Evolutionary conservation across 176 grass and related monocot species (phyloP), one percentile per base, ranked within the genome.

Genomic region (Zizania latifolia): DNA sequence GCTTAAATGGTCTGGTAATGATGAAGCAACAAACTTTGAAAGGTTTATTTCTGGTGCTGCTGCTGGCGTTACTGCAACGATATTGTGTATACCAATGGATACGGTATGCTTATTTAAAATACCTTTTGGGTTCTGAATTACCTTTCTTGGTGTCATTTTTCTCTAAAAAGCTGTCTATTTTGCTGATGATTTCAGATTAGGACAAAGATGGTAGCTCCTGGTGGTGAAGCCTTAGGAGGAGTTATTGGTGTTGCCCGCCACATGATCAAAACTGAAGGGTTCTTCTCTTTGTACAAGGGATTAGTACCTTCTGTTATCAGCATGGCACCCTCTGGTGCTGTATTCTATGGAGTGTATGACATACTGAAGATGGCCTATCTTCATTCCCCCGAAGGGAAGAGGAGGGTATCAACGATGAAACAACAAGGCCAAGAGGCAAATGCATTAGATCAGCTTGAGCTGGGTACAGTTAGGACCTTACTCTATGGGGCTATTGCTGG

Each of bases 251-350:
- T 92, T 81, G 90, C 90, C 45, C 84, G 82, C 38, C 89, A 99
- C 82, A 92, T 90, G 89, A 85, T 99, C 45, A 81, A 83, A 53
- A 99, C 89, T 31, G 96, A 99, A 86, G 96, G 96, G 46, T 88
- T 95, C 59, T 99, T 95, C 75, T 92, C 96, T 4, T 82, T 99
- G 21, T 99, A 99, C 57, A 99, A 95, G 77, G 96, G 96, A 70
- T 72, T 99, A 14, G 81, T 95, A 5, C 96, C 96, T 65, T 95
- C 96, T 72, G 77, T 99, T 76, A 86, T 99, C 56, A 99, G 96
- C 85, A 99, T 99, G 96, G 96, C 96, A 17, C 96, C 96, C 68
- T 99, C 96, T 29, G 96, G 96, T 2, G 96, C 96, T 60, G 96
- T 99, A 68, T 99, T 99, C 54, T 99, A 99, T 44, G 96, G 96